Evolutionary conservation across 441 rosid genomes (phyloP), one percentile per base, ranked within the genome.

Genomic region (Iberis amara): DNA sequence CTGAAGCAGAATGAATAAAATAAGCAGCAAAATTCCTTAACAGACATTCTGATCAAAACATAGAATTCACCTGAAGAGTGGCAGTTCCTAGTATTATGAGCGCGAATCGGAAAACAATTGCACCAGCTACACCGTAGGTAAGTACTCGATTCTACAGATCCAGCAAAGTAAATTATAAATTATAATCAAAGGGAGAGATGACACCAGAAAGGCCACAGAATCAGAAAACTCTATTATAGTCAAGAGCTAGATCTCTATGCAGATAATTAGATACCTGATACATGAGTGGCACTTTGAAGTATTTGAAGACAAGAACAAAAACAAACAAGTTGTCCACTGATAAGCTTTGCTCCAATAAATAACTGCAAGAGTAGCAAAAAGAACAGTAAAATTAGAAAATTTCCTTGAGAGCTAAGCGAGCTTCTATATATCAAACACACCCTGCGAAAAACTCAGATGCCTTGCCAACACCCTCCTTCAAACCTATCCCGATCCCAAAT

Each of bases 311-410:
- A 59, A 90, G 81, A 58, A 90, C 85, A 72, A 90, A 90, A 68
- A 90, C 88, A 55, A 90, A 90, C 50, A 90, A 76, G 75, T 90
- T 90, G 71, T 90, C 97, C 50, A 86, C 97, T 1, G 97, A 90
- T 75, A 90, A 81, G 68, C 96, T 90, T 74, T 90, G 96, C 89
- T 90, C 96, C 82, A 90, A 70, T 41, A 90, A 52, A 51, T 90
- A 90, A 71, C 97, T 90, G 83, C 71, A 80, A 73, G 51, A 68
- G 41, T 33, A 36, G 37, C 39, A 53, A 38, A 52, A 18, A 18
- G 21, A 18, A 55, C 15, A 1, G 24, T 14, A 15, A 49, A 11
- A 1, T 11, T 5, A 1, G 3, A 4, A 27, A 33, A 49, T 47
- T n/a, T 11, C 33, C 15, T 44, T 33, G 24, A 38, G n/a, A 62